Conservation (phyloP, 257 asterid genomes). For the Avicennia marina region DNA sequence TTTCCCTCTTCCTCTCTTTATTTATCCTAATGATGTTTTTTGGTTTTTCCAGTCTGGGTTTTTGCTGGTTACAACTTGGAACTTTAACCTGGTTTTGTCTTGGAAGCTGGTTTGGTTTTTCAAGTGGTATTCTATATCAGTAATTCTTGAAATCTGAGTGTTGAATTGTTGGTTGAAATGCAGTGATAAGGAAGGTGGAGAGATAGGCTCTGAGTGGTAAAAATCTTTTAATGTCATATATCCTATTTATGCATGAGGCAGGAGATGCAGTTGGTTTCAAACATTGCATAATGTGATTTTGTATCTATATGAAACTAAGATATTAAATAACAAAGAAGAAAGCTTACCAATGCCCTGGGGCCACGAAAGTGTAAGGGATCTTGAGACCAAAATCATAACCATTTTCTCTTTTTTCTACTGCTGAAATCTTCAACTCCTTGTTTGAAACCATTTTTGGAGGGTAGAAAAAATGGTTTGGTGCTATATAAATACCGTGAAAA, state of each 20-base stretch:
- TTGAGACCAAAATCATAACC: constrained; percentile 7
- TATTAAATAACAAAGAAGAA: constrained; percentile 6
- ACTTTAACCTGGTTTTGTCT: neutral
- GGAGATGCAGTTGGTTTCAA: neutral
- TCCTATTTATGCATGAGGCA: neutral
- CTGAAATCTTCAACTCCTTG: neutral
- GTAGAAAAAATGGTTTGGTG: no score
- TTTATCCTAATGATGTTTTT: neutral
- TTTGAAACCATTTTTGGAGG: no score
- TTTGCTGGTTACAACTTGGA: no score
- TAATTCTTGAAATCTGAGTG: neutral
- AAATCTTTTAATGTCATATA: neutral
- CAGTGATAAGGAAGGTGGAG: neutral
- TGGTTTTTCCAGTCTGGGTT: neutral
- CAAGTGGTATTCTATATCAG: neutral
- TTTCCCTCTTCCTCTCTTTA: neutral
- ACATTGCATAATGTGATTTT: no score
- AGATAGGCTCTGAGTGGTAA: neutral
- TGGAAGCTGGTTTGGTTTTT: neutral
- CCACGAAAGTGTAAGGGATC: neutral
- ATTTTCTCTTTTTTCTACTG: neutral
- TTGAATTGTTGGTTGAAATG: neutral
- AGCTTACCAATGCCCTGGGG: neutral
- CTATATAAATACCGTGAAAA: no score
- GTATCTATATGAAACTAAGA: neutral